A percentile compares a stretch with the other conserved stretches of the same genome.
These are phyloP conservation scores for Diplodia intermedia DNA, from an alignment of 2,329 filamentous ascomycete species.

Conservation along the genomic window DNA sequence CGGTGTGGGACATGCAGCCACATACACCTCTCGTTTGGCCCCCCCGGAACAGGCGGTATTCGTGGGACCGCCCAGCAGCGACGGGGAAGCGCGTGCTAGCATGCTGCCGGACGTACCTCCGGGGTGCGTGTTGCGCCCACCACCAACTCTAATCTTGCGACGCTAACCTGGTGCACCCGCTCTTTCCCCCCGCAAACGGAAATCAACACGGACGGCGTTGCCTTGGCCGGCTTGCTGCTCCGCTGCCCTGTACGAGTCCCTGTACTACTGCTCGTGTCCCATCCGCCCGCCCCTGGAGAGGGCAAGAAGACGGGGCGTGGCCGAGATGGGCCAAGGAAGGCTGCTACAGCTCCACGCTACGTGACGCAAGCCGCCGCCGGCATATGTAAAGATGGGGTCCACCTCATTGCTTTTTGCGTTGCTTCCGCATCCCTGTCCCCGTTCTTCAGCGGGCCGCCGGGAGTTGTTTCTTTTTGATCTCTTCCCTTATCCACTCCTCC, in stretches of 20 bases:
- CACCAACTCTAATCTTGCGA: background rate
- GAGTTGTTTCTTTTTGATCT: too few species aligned
- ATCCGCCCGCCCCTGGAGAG: too few species aligned
- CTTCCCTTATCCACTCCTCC: too few species aligned
- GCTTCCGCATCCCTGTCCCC: background rate
- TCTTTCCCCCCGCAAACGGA: slow-evolving; percentile 8
- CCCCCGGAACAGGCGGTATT: background rate
- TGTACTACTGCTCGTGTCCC: too few species aligned
- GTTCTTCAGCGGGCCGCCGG: too few species aligned
- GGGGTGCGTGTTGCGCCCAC: background rate
- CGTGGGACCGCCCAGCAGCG: background rate
- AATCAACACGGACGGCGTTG: background rate
- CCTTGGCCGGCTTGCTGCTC: background rate
- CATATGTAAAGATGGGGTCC: too few species aligned
- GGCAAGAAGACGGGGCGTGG: too few species aligned
- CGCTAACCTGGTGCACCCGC: background rate
- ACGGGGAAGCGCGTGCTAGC: slow-evolving; percentile 10
- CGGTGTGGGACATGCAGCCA: background rate
- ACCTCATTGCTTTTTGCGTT: too few species aligned
- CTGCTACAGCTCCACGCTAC: too few species aligned
- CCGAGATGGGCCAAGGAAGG: background rate
- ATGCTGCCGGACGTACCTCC: background rate
- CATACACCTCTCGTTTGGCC: slow-evolving; percentile 4
- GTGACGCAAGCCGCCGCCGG: too few species aligned
- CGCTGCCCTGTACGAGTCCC: background rate